Base-by-base conservation (phyloP, 148 eudicot species). In the Limonium bicolor region DNA sequence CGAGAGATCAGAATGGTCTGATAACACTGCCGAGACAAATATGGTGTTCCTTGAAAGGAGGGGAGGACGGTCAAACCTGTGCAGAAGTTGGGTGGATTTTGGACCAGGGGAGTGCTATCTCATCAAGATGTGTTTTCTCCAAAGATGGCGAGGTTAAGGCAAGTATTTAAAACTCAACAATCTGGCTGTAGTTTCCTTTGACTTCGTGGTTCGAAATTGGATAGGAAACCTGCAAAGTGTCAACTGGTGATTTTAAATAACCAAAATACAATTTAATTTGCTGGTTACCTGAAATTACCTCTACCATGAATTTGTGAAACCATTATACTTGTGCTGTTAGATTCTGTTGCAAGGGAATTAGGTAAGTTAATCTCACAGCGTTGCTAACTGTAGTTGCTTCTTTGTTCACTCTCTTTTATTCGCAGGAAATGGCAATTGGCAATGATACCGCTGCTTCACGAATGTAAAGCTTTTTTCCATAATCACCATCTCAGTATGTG, bases 1-100 rank as follows among this genome's bases (percentile, higher is more conserved):
- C 50, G 29, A 76, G 99, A 66, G 72, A 73, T 22, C 80, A 69
- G 27, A 10, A 36, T 17, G 58, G 58, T 47, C 54, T 78, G 23
- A 53, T 78, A 31, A 27, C 70, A 50, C 75, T 92, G 14, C 95
- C 99, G 2, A 69, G 72, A 50, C 75, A 78, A 24, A 51, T 92
- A 28, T 92, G 99, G 95, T 76, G 82, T 63, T 85, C 94, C 6
- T 25, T 81, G 23, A 62, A 56, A 38, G 69, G 63, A 51, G 45
- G 40, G 13, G 82, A 56, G 15, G 56, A 63, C 31, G 80, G 73
- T 12, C 83, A 64, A 56, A 80, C 66, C 41, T 65, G 61, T 67
- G 82, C 67, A 33, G 88, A 85, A 64, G 86, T 62, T 15, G 99
- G 99, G 38, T 81, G 99, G 95, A 53, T 92, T 51, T 51, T 85